Conservation (phyloP, 2,329 filamentous ascomycete species). For the Biscogniauxia marginata region DNA sequence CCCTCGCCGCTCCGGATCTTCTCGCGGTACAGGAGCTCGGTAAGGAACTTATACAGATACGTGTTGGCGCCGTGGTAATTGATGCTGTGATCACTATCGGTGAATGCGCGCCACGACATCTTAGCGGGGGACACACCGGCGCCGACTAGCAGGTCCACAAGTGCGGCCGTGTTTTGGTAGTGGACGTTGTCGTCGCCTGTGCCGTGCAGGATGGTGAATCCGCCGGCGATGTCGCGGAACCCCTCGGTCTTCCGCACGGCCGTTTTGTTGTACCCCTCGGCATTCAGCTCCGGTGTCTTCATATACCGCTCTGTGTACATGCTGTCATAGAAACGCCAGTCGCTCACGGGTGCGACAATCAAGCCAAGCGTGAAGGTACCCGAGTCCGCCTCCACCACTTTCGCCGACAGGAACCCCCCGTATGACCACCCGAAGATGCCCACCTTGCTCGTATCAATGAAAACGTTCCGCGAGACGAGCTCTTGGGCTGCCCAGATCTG, state of each 20-base stretch:
- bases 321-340: slow-evolving; percentile 70
- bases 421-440: slow-evolving; percentile 70
- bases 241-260: slow-evolving; percentile 58
- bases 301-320: slow-evolving; percentile 74
- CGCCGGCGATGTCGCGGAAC: slow-evolving; percentile 61
- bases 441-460: slow-evolving; percentile 57
- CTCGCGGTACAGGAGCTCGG: slow-evolving; percentile 60
- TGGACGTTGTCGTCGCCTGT: slow-evolving; percentile 72
- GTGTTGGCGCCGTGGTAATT: slow-evolving; percentile 52
- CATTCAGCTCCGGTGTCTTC: slow-evolving; percentile 59
- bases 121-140: slow-evolving; percentile 58
- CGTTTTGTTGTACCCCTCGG: slow-evolving; percentile 58
- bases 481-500: slow-evolving; percentile 66
- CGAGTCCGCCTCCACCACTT: slow-evolving; percentile 62
- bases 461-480: slow-evolving; percentile 48
- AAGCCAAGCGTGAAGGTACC: slow-evolving; percentile 62
- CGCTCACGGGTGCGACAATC: slow-evolving; percentile 64
- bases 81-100: slow-evolving; percentile 64
- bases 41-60: slow-evolving; percentile 64
- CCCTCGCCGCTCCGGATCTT: slow-evolving; percentile 36
- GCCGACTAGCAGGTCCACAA: slow-evolving; percentile 61
- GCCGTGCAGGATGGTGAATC: slow-evolving; percentile 63
- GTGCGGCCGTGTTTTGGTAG: slow-evolving; percentile 63
- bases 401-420: slow-evolving; percentile 64
- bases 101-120: slow-evolving; percentile 64